Evolutionary conservation across 495 filamentous ascomycete genomes (phyloP).

Genomic region (Chlorociboria aeruginascens): DNA sequence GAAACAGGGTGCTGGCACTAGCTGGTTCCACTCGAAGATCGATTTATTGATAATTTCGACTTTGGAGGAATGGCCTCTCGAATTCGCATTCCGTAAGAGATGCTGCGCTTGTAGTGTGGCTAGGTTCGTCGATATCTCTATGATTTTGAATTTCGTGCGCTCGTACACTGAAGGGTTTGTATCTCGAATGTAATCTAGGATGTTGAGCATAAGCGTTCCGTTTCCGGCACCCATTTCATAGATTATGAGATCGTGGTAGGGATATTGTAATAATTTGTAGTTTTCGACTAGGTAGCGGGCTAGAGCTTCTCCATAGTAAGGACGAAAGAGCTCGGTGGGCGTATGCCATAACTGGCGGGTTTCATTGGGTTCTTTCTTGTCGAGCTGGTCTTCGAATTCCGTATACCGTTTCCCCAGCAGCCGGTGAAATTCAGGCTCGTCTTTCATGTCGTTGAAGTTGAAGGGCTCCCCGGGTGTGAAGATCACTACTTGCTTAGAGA

Average conservation of each 20-base stretch:
- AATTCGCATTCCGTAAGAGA: conserved; percentile 46
- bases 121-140: conserved; percentile 79
- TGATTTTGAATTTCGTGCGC: conserved; percentile 86
- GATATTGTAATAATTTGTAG: conserved; percentile 88
- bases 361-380: conserved; percentile 51
- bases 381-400: conserved; percentile 80
- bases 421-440: conserved; percentile 72
- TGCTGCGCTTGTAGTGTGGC: conserved; percentile 66
- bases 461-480: conserved; percentile 92
- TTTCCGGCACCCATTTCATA: conserved; percentile 98
- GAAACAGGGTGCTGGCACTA: conserved; percentile 84
- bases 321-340: conserved; percentile 90
- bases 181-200: conserved; percentile 90
- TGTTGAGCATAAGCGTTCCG: conserved; percentile 95
- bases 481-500: conserved; percentile 93
- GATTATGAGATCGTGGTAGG: conserved; percentile 93
- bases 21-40: conserved; percentile 85
- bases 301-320: conserved; percentile 94
- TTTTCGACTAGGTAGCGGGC: conserved; percentile 88
- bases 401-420: conserved; percentile 68
- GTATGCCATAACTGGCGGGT: conserved; percentile 96
- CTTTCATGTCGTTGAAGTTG: conserved; percentile 65
- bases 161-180: conserved; percentile 85
- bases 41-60: conserved; percentile 91
- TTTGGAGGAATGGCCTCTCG: conserved; percentile 63